phyloP scores from a whole-genome alignment of 179 eudicot species.

The Heliamphora pulchella region DNA sequence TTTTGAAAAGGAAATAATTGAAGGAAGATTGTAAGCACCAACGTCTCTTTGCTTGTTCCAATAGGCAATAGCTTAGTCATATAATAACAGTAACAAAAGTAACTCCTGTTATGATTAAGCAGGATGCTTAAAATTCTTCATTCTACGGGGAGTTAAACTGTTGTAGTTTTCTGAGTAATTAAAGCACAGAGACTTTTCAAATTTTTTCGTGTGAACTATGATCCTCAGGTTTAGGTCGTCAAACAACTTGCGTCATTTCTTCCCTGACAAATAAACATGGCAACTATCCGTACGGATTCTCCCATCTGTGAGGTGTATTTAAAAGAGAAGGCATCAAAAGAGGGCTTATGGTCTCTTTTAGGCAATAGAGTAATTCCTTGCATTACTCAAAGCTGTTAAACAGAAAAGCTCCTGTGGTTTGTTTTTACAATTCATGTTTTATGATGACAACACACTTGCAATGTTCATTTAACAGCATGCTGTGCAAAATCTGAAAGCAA shows the following conservation, averaged over 20 bases:
- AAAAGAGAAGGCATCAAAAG: not conserved
- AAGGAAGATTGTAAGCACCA: not conserved
- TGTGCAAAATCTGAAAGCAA: not conserved
- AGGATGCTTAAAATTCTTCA: too few relatives aligned
- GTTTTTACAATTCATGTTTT: constrained; percentile 1
- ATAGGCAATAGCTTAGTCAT: not conserved
- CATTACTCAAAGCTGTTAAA: not conserved
- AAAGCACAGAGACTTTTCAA: not conserved
- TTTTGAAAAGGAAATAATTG: not conserved
- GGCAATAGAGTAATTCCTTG: not conserved
- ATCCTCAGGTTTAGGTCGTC: too few relatives aligned
- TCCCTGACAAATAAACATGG: not conserved
- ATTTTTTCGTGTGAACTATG: not conserved
- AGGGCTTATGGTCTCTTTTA: not conserved
- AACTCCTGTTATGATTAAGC: too few relatives aligned
- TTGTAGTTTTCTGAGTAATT: not conserved
- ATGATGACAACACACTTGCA: not conserved
- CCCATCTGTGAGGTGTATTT: not conserved
- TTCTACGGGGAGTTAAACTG: not conserved
- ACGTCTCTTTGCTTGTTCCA: not conserved
- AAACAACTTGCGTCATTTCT: too few relatives aligned
- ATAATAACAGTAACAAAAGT: too few relatives aligned
- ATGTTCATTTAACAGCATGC: not conserved
- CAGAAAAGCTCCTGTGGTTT: not conserved
- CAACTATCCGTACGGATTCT: not conserved